Percentiles rank a stretch among this genome's conserved stretches.
phyloP scores from a whole-genome alignment of 163 green algal genomes.

The Chloroidium sp. region DNA sequence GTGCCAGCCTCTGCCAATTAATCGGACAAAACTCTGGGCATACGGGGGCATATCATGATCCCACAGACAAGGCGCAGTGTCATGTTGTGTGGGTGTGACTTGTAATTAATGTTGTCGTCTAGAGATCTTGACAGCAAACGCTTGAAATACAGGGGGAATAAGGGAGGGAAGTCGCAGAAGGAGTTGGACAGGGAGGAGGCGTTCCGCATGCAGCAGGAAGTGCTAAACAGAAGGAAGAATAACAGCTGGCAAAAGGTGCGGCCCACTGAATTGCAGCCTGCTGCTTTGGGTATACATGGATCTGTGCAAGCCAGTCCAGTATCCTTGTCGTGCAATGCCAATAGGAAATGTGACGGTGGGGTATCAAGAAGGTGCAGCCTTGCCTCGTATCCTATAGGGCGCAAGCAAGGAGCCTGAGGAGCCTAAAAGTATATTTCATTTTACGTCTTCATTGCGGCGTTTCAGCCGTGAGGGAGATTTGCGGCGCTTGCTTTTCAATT shows the following conservation, averaged over 20 bases:
- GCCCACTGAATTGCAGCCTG: too few relatives aligned
- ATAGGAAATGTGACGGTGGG: background rate
- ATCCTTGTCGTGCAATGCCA: background rate
- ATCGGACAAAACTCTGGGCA: too few relatives aligned
- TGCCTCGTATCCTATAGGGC: background rate
- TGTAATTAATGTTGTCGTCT: too few relatives aligned
- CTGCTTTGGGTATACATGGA: background rate
- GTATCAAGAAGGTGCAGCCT: background rate
- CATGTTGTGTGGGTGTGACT: too few relatives aligned
- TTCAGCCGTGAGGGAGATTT: background rate
- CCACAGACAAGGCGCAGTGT: too few relatives aligned
- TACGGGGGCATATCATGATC: too few relatives aligned
- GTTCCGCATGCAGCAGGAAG: slow-evolving; percentile 23
- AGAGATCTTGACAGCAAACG: too few relatives aligned
- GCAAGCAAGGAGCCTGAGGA: background rate
- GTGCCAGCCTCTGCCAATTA: too few relatives aligned
- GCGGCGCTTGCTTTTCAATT: background rate
- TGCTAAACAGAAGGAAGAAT: slow-evolving; percentile 31
- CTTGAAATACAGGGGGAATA: background rate
- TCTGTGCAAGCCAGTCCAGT: background rate
- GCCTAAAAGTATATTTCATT: background rate
- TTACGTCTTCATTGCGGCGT: background rate
- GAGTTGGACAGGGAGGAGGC: slow-evolving; percentile 2
- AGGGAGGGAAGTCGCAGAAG: background rate
- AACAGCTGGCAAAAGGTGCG: slow-evolving; percentile 17